Evolutionary conservation across 805 yeast species (phyloP).

Genomic region (Pichia kluyveri): DNA sequence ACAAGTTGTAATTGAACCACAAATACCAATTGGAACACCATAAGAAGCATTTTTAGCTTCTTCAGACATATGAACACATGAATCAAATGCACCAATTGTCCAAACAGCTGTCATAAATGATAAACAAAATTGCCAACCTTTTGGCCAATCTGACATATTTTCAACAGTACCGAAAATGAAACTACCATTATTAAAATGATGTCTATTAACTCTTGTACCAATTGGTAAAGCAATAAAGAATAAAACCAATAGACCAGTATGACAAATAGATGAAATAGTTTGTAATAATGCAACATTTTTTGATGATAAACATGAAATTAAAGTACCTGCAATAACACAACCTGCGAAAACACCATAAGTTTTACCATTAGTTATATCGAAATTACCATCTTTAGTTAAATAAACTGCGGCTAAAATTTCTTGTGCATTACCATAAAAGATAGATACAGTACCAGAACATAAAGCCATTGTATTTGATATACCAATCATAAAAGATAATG

Average conservation of each 20-base stretch:
- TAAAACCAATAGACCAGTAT: constrained; percentile 42
- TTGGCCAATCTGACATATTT: constrained; percentile 46
- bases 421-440: constrained; percentile 59
- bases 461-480: constrained; percentile 60
- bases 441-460: constrained; percentile 57
- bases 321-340: constrained; percentile 42
- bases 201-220: constrained; percentile 34
- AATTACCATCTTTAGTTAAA: constrained; percentile 41
- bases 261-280: constrained; percentile 45
- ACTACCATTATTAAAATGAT: constrained; percentile 36
- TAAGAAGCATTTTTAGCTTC: constrained; percentile 55
- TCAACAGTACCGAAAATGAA: constrained; percentile 48
- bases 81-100: constrained; percentile 70
- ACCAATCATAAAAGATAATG: constrained; percentile 55
- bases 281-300: constrained; percentile 50
- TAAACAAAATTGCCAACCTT: constrained; percentile 45
- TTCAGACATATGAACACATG: constrained; percentile 66
- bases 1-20: constrained; percentile 48
- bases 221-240: constrained; percentile 58
- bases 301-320: constrained; percentile 49
- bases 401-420: constrained; percentile 53
- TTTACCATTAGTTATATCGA: constrained; percentile 42
- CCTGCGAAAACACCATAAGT: constrained; percentile 62
- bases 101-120: constrained; percentile 56
- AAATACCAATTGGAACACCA: constrained; percentile 59